Percentiles rank a stretch among this genome's conserved stretches.
Conservation (phyloP, 1,139 yeast species). For the Debaryomyces sp. region DNA sequence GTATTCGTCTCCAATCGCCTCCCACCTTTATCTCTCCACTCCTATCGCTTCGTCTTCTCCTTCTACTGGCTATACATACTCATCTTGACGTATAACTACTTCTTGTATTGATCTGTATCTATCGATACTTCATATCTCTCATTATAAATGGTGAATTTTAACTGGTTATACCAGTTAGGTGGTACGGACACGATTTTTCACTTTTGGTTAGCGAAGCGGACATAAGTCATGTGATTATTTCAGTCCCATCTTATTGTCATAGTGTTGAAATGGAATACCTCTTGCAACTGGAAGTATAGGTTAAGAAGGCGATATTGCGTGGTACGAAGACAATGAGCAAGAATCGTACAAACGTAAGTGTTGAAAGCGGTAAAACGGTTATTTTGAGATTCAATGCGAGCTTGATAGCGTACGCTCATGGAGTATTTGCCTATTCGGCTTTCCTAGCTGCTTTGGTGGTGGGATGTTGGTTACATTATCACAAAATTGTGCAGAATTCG, state of each 20-base stretch:
- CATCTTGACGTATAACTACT: constrained; percentile 7
- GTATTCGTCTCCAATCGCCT: not conserved
- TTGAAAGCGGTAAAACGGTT: not conserved
- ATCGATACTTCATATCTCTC: constrained; percentile 4
- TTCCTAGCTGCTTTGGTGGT: constrained; percentile 73
- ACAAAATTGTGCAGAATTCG: constrained; percentile 86
- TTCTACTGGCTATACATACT: constrained; percentile 8
- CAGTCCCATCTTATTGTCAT: not conserved
- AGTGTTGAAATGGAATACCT: not conserved
- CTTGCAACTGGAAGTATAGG: not conserved
- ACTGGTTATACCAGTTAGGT: constrained; percentile 18
- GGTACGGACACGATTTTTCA: constrained; percentile 1
- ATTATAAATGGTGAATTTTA: constrained; percentile 23
- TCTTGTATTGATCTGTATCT: not conserved
- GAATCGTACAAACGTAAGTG: not conserved
- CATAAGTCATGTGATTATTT: constrained; percentile 2
- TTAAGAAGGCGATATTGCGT: not conserved
- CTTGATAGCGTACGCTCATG: constrained; percentile 69
- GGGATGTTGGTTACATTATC: constrained; percentile 75
- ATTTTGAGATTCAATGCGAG: constrained; percentile 54
- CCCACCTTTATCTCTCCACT: too few species aligned
- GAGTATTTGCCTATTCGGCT: constrained; percentile 69
- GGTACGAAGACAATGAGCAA: constrained; percentile 2
- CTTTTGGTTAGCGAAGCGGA: not conserved
- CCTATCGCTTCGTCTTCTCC: not conserved